phyloP scores from a whole-genome alignment of 345 rosid species.

The Geranium rotundifolium region DNA sequence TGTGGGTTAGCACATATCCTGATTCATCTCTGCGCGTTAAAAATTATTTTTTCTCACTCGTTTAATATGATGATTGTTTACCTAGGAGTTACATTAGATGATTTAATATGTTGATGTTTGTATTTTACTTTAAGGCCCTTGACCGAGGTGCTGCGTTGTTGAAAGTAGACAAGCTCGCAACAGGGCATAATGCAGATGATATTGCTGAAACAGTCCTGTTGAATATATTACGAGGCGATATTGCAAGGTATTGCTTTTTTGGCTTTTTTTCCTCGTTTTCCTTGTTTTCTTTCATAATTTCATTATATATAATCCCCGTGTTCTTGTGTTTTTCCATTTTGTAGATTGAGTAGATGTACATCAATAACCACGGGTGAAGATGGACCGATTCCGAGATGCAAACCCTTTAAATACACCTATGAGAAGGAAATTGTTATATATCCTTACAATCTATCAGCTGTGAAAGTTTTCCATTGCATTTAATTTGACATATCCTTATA shows the following conservation, averaged over 20 bases:
- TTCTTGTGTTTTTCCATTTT: background rate
- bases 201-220: conserved; percentile 89
- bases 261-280: conserved; percentile 3
- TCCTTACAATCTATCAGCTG: conserved; percentile 28
- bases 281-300: background rate
- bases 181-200: conserved; percentile 97
- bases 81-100: background rate
- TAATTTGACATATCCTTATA: background rate
- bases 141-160: conserved; percentile 81
- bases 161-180: conserved; percentile 83
- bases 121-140: conserved; percentile 50
- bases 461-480: conserved; percentile 3
- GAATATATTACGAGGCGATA: conserved; percentile 85
- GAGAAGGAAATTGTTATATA: conserved; percentile 98
- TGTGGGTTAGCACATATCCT: background rate
- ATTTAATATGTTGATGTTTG: conserved; percentile 4
- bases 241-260: conserved; percentile 27
- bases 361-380: conserved; percentile 88
- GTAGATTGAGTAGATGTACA: conserved; percentile 82
- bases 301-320: background rate
- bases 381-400: conserved; percentile 93
- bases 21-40: background rate
- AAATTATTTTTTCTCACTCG: background rate
- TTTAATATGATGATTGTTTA: background rate
- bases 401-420: conserved; percentile 87